Conservation (phyloP, 106 monocot species). For the Platanthera zijinensis region DNA sequence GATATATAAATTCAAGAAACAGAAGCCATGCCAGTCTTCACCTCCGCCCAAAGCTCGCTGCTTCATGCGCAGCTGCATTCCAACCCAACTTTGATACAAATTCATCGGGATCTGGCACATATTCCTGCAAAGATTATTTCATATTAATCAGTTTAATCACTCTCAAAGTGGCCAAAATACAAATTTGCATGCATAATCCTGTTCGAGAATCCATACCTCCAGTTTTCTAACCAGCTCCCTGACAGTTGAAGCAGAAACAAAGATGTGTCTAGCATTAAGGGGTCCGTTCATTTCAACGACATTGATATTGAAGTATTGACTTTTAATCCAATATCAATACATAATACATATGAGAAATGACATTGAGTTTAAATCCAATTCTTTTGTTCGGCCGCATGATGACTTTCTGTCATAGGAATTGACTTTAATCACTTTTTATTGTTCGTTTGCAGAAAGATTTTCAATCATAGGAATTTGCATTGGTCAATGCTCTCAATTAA, state of each 20-base stretch:
- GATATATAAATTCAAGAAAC: background rate
- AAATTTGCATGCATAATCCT: background rate
- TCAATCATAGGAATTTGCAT: no score
- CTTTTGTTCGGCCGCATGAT: no score
- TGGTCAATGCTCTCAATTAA: no score
- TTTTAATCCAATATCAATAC: no score
- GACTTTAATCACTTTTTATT: no score
- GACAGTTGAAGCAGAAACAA: slow-evolving; percentile 30
- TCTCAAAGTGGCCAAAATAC: background rate
- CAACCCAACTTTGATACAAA: slow-evolving; percentile 20
- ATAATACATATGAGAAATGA: no score
- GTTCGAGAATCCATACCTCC: slow-evolving; percentile 21
- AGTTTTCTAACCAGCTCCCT: slow-evolving; percentile 31
- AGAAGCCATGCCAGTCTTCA: slow-evolving; percentile 10
- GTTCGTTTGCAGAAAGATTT: no score
- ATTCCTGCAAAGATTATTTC: slow-evolving; percentile 10
- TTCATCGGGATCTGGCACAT: slow-evolving; percentile 16
- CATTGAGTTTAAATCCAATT: no score
- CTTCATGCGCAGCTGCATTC: slow-evolving; percentile 10
- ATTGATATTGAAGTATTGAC: no score
- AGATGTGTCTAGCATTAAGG: slow-evolving; percentile 17
- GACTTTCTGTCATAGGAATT: no score
- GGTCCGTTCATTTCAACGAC: slow-evolving; percentile 47
- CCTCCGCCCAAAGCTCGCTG: slow-evolving; percentile 1
- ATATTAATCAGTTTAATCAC: background rate